These are phyloP conservation scores for Zopfochytrium polystomum DNA, from an alignment of 371 early-diverging fungal genomes.

Conservation along the genomic window DNA sequence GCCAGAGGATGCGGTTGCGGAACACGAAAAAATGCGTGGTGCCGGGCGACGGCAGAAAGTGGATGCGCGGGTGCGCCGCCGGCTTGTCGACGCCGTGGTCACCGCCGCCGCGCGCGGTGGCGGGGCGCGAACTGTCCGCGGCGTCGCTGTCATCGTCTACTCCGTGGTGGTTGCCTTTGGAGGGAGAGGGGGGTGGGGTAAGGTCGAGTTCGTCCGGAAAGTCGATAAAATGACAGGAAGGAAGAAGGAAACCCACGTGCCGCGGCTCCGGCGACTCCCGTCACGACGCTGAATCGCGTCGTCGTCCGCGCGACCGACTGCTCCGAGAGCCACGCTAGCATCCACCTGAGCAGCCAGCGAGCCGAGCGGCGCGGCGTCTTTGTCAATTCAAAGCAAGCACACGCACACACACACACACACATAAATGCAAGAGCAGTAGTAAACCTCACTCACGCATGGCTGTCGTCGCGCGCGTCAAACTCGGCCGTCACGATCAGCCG, in stretches of 20 bases:
- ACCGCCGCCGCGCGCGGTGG: slow-evolving; percentile 49
- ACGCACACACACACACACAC: background rate
- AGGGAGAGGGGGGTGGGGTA: too few relatives aligned
- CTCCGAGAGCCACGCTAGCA: slow-evolving; percentile 61
- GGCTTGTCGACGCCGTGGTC: slow-evolving; percentile 39
- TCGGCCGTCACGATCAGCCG: slow-evolving; percentile 51
- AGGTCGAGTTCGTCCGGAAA: too few relatives aligned
- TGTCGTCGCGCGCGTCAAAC: slow-evolving; percentile 63
- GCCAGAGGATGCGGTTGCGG: slow-evolving; percentile 56
- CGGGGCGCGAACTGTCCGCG: too few relatives aligned
- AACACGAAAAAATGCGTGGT: slow-evolving; percentile 57
- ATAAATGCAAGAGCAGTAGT: background rate
- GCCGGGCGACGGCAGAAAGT: slow-evolving; percentile 65
- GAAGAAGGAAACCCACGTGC: background rate
- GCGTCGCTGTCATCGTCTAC: too few relatives aligned
- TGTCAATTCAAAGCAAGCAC: background rate
- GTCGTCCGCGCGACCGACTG: slow-evolving; percentile 55
- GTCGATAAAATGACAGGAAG: background rate
- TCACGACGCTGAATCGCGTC: slow-evolving; percentile 60
- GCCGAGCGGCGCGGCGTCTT: background rate
- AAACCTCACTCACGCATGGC: slow-evolving; percentile 29
- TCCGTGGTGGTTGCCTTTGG: too few relatives aligned
- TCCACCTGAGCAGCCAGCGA: slow-evolving; percentile 34
- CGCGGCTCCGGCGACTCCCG: slow-evolving; percentile 26
- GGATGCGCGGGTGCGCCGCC: slow-evolving; percentile 57